phyloP scores from a whole-genome alignment of 306 rosid genomes.

The Abrus precatorius region DNA sequence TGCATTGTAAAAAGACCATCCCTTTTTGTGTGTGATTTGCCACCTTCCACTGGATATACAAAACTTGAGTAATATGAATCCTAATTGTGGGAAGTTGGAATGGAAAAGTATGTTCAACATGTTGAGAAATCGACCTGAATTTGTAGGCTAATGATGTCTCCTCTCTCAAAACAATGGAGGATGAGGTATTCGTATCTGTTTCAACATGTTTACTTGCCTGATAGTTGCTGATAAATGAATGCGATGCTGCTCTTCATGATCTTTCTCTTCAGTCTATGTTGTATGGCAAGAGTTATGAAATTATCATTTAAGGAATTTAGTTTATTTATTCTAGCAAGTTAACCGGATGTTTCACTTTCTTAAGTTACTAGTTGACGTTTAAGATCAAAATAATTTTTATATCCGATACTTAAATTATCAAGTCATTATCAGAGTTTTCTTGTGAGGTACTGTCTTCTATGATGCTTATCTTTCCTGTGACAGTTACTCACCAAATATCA shows the following conservation, averaged over 20 bases:
- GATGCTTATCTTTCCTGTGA: slow-evolving; percentile 42
- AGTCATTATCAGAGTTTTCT: slow-evolving; percentile 23
- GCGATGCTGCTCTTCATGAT: slow-evolving; percentile 14
- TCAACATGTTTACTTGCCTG: background rate
- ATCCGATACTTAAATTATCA: slow-evolving; percentile 11
- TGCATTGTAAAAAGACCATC: background rate
- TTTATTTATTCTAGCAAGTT: slow-evolving; percentile 17
- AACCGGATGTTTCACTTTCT: slow-evolving; percentile 6
- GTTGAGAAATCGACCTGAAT: background rate
- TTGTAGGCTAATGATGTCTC: slow-evolving; percentile 15
- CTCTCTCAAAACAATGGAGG: background rate
- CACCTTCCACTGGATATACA: background rate
- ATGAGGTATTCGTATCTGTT: slow-evolving; percentile 7
- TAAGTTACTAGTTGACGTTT: background rate
- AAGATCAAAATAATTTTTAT: background rate
- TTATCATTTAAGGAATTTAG: slow-evolving; percentile 1
- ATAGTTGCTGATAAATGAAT: background rate
- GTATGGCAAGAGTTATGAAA: background rate
- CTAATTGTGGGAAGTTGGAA: background rate
- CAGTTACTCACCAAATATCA: slow-evolving; percentile 96
- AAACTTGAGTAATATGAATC: background rate
- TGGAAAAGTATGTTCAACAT: background rate
- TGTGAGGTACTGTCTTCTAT: slow-evolving; percentile 14
- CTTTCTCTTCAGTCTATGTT: slow-evolving; percentile 8
- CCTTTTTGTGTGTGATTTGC: background rate